Evolutionary conservation across 2,329 filamentous ascomycete species (phyloP), one percentile per base, ranked within the genome.

Genomic region (Coniella vitis): DNA sequence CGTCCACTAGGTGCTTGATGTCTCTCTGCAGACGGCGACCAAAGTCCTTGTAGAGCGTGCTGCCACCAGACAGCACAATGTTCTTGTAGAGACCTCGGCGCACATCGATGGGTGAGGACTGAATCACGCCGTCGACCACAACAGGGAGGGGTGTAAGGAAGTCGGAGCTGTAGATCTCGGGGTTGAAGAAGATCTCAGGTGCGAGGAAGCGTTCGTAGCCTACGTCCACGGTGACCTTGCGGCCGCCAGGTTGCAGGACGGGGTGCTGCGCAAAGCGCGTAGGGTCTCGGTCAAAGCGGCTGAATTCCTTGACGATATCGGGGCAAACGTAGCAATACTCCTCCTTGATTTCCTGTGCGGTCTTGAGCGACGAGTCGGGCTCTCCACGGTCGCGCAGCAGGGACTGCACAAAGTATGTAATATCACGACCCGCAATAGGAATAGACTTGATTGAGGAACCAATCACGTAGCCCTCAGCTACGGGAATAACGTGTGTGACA

Each of bases 131-230:
- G 64, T 98, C 93, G 54, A 98, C 94, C 44, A 98, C 93, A 44
- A 81, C 87, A 20, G 93, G 93, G 8, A 98, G 79, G 13, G 93
- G 93, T 12, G 93, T 98, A 57, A 98, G 74, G 75, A 98, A 98
- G 66, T 98, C 93, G 57, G 91, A 97, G 54, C 89, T 95, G 78
- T 97, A 97, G 62, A 98, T 98, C 72, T 98, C 93, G 25, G 93
- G 93, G 71, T 98, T 98, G 81, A 98, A 98, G 72, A 98, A 98
- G 64, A 98, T 98, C 69, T 98, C 93, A 20, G 94, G 94, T 2
- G 93, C 93, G 52, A 98, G 77, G 78, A 98, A 98, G 31, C 93
- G 87, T 69, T 98, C 93, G 71, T 97, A 98, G 46, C 93, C 93
- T 46, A 98, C 87, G 61, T 98, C 94, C 40, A 98, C 89, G 2